These are phyloP conservation scores for Megacollybia marginata DNA, from an alignment of 768 basidiomycete species.

Conservation along the genomic window DNA sequence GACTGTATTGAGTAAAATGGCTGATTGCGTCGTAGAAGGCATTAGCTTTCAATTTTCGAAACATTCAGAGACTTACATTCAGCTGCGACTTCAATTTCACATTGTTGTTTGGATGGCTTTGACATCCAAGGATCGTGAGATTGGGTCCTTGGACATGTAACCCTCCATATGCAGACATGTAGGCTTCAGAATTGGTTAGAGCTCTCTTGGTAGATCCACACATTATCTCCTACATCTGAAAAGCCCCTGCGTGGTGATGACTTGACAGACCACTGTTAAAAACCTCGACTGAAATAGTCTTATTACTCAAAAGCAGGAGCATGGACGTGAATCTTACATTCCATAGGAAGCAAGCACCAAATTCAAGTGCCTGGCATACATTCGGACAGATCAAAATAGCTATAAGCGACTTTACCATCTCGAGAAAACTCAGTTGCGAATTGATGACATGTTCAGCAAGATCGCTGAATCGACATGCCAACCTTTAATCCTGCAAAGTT, in stretches of 20 bases:
- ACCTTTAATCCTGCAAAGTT: constrained; percentile 2
- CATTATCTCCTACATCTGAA: neutral
- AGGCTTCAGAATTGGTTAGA: neutral
- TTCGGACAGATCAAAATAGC: neutral
- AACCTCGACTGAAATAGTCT: constrained; percentile 12
- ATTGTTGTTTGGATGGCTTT: constrained; percentile 7
- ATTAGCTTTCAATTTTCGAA: constrained; percentile 1
- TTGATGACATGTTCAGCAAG: constrained; percentile 33
- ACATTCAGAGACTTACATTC: neutral
- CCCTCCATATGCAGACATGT: neutral
- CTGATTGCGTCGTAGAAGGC: constrained; percentile 13
- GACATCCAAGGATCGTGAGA: constrained; percentile 10
- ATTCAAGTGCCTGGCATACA: constrained; percentile 1
- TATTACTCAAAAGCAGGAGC: constrained; percentile 10
- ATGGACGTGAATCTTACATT: constrained; percentile 15
- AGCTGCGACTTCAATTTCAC: neutral
- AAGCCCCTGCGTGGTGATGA: constrained; percentile 4
- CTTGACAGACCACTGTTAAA: constrained; percentile 17
- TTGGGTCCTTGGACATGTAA: constrained; percentile 16
- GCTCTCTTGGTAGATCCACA: neutral
- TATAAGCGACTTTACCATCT: constrained; percentile 16
- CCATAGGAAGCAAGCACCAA: constrained; percentile 11
- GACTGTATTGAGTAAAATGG: constrained; percentile 25
- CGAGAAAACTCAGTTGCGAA: constrained; percentile 27
- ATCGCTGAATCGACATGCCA: constrained; percentile 18